phyloP scores from a whole-genome alignment of 2,329 filamentous ascomycete genomes.

The Ceratocystis ficicola region DNA sequence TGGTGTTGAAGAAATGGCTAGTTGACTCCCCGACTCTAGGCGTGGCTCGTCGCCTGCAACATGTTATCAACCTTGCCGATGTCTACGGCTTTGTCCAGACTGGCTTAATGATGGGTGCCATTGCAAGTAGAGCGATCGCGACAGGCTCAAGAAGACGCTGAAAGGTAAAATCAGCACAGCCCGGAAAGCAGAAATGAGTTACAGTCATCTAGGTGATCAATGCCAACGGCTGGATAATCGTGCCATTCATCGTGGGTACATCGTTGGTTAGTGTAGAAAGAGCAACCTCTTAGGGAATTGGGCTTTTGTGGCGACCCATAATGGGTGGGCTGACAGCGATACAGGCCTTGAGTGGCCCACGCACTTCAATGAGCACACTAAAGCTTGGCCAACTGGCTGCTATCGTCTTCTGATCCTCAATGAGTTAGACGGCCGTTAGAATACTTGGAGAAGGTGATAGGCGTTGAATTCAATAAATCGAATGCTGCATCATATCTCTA shows the following conservation, averaged over 20 bases:
- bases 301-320: not conserved
- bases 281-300: not conserved
- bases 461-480: not conserved
- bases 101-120: too few relatives aligned
- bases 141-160: too few relatives aligned
- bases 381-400: not conserved
- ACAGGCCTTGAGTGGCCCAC: not conserved
- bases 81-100: too few relatives aligned
- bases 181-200: too few relatives aligned
- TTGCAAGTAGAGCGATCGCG: too few relatives aligned
- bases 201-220: too few relatives aligned
- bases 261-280: not conserved
- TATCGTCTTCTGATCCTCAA: not conserved
- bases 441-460: not conserved
- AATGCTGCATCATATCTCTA: not conserved
- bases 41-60: too few relatives aligned
- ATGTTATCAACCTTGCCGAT: too few relatives aligned
- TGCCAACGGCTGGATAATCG: too few relatives aligned
- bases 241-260: not conserved
- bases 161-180: too few relatives aligned
- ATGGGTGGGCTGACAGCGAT: not conserved
- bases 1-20: too few relatives aligned
- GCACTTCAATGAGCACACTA: not conserved
- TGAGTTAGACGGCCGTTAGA: not conserved
- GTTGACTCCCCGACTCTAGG: too few relatives aligned